Evolutionary conservation across 176 grass and related monocot genomes (phyloP), one percentile per base, ranked within the genome.

Genomic region (Bonia amplexicaulis): DNA sequence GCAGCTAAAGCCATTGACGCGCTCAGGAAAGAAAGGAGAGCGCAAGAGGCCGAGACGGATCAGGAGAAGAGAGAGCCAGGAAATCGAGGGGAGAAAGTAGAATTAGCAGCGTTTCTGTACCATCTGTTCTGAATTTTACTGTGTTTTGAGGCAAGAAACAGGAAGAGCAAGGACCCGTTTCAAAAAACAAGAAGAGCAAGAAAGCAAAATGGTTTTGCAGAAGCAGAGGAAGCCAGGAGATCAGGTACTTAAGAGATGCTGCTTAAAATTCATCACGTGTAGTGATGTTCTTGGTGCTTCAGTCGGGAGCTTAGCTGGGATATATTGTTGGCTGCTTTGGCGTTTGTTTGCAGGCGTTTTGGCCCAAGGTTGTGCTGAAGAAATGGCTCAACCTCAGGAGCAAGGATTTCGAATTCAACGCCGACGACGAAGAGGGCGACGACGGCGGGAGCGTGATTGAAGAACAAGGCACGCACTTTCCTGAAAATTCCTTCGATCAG

Each of bases 311-410:
- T 51, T 79, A 46, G 82, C 19, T 59, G 46, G 6, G 15, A 26
- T 51, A 48, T 40, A 37, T 57, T 31, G 57, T 57, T 52, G 33
- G 26, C 6, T 71, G 40, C 51, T 76, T 53, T 31, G n/a, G 12
- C 69, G 27, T 65, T 17, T 49, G 35, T 64, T 27, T 49, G 74
- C 29, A 98, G 93, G 85, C 82, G 45, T 95, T 92, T 74, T 92
- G 96, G 93, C 96, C 96, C 1, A 92, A 92, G 85, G 33, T 89
- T 1, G 91, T 98, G 70, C 91, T 98, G 7, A 98, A 89, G 96
- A 98, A 98, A 74, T 98, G 90, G 96, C 93, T 98, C 41, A 94
- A 98, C 87, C 83, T 93, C 66, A 31, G 78, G 74, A 86, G 82
- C 71, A 92, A 87, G 66, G 87, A 93, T 63, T 69, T 76, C 2